Conservation (phyloP, 768 basidiomycete genomes). For the Cystofilobasidium capitatum region DNA sequence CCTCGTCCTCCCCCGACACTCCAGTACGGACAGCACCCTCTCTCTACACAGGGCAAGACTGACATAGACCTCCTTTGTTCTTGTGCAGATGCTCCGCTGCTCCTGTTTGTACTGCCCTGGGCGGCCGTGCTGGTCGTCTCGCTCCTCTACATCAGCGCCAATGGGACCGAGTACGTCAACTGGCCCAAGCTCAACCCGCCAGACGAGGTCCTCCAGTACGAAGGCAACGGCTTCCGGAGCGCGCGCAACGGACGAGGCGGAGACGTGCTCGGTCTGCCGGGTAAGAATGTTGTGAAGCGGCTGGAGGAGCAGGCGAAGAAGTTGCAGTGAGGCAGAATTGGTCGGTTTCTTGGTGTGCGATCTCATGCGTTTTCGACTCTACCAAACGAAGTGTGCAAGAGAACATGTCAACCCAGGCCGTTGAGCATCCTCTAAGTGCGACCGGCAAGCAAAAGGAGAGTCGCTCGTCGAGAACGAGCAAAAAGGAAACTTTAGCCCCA, state of each 20-base stretch:
- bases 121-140: conserved; percentile 50
- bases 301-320: background rate
- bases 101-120: conserved; percentile 77
- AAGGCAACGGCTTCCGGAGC: conserved; percentile 76
- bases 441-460: no score
- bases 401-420: no score
- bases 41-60: background rate
- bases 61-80: conserved; percentile 14
- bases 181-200: conserved; percentile 84
- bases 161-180: conserved; percentile 57
- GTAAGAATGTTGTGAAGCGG: background rate
- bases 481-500: no score
- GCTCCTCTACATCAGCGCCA: conserved; percentile 54
- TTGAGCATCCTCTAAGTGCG: no score
- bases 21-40: conserved; percentile 49
- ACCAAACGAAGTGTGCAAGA: no score
- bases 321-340: no score
- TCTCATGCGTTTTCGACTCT: no score
- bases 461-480: no score
- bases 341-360: no score
- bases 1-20: conserved; percentile 72
- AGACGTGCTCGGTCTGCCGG: background rate
- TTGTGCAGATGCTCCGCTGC: conserved; percentile 65
- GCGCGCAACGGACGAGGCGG: conserved; percentile 61
- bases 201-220: conserved; percentile 69